Base-by-base conservation (phyloP, 2,329 filamentous ascomycete species). In the Ascochyta clinopodiicola region DNA sequence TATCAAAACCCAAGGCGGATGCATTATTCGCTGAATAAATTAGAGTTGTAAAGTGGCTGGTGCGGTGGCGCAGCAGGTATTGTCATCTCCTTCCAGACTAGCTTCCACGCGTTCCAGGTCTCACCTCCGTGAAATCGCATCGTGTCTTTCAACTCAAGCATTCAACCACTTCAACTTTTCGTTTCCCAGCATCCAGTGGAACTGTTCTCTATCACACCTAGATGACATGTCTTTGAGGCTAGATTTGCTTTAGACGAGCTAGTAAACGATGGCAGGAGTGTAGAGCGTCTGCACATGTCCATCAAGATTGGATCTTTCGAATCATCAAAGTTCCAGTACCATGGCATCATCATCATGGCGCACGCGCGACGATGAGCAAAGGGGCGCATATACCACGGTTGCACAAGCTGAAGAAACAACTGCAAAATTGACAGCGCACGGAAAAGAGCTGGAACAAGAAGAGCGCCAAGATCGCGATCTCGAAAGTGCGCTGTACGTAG, bases 371-470 rank as follows among this genome's bases (percentile, higher is more conserved):
- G 51, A 32, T 36, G 59, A 63, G 31, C 63, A 63, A 7, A 57
- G 63, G 34, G 71, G 70, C 32, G 63, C 64, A 19, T 75, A 75
- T 37, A 67, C 70, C 4, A 67, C 68, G 8, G 55, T 75, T 25
- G 70, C 71, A 25, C 72, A 75, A 47, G 64, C 61, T 3, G 71
- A 74, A 31, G 65, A 67, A 17, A 51, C 53, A 22, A 56, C 34
- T 24, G 56, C 47, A 15, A 59, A 63, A 22, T 47, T 64, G 25
- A 64, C 61, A 10, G 40, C 59, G 9, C 62, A 69, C 38, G 53
- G 51, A 17, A 62, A 64, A 39, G 62, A 60, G 31, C 19, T 52
- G 25, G 57, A 60, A 21, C 35, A 44, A 8, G 49, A 48, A 29
- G 12, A 12, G 17, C 49, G 42, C 24, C 37, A 21, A 15, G 37